A percentile compares a stretch with the other conserved stretches of the same genome.
Conservation (phyloP, 768 basidiomycete species). For the Podaxis sp. region DNA sequence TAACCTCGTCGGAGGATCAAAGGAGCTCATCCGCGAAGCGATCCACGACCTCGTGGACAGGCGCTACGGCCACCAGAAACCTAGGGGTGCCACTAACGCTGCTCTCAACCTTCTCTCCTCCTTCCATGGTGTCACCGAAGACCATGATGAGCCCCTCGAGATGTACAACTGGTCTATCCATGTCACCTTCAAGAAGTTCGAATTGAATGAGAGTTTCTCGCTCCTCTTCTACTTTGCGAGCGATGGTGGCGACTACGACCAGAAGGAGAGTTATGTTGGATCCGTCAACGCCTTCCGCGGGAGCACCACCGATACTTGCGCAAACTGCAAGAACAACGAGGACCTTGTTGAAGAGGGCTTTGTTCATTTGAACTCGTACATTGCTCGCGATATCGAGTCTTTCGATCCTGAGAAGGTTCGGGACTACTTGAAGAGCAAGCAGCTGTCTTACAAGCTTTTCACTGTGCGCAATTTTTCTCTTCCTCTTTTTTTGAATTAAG, state of each 20-base stretch:
- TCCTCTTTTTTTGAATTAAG: no score
- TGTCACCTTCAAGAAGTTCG: conserved; percentile 41
- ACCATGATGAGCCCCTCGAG: background rate
- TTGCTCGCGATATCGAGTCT: conserved; percentile 24
- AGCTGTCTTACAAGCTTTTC: background rate
- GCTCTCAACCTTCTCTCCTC: conserved; percentile 4
- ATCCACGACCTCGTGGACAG: conserved; percentile 28
- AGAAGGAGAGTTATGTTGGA: conserved; percentile 25
- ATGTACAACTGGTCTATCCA: conserved; percentile 42
- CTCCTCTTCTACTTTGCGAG: conserved; percentile 46
- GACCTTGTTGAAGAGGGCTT: conserved; percentile 34
- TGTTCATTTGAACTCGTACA: conserved; percentile 34
- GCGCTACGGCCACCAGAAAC: conserved; percentile 24
- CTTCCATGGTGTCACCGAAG: conserved; percentile 9
- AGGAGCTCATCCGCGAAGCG: conserved; percentile 19
- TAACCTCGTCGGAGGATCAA: conserved; percentile 23
- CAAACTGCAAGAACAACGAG: conserved; percentile 34
- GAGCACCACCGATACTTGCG: conserved; percentile 38
- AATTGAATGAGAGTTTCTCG: conserved; percentile 39
- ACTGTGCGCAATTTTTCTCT: background rate
- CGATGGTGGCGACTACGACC: conserved; percentile 31
- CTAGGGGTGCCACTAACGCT: background rate
- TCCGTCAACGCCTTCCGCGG: conserved; percentile 22
- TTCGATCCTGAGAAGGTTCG: conserved; percentile 18
- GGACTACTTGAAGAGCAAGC: background rate